These are phyloP conservation scores for Pholiota adiposa DNA, from an alignment of 1,284 basidiomycete species.

Conservation along the genomic window DNA sequence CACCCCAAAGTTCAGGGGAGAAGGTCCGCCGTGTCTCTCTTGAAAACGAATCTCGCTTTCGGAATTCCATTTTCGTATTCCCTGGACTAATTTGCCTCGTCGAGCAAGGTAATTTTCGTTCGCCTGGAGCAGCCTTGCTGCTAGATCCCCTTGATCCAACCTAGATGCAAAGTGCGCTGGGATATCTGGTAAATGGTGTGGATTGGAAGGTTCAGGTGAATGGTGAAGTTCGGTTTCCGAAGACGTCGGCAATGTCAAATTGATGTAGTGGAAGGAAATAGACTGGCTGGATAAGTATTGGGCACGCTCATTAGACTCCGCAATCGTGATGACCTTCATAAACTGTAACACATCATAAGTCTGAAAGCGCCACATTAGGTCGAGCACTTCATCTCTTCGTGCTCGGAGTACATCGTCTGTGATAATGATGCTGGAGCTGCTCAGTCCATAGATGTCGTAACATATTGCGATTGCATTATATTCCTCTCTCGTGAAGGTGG, in stretches of 20 bases:
- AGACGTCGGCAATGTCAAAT: no score
- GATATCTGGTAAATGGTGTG: no score
- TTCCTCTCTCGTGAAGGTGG: not conserved
- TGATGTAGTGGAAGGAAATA: no score
- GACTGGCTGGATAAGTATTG: no score
- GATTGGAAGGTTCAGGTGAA: no score
- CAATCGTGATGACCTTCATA: not conserved
- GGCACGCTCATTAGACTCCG: no score
- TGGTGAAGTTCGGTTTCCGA: no score
- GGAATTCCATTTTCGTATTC: not conserved
- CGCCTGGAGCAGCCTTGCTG: not conserved
- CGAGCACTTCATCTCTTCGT: not conserved
- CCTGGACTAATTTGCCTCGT: not conserved
- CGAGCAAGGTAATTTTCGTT: not conserved
- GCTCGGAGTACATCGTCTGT: not conserved
- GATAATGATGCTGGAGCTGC: not conserved
- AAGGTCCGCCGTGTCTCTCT: not conserved
- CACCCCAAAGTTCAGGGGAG: not conserved
- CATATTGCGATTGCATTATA: not conserved
- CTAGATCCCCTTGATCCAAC: slow-evolving; percentile 10
- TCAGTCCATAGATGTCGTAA: not conserved
- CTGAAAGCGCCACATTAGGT: not conserved
- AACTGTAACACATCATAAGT: not conserved
- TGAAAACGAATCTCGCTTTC: not conserved
- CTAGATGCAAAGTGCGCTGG: not conserved